phyloP scores from a whole-genome alignment of 2,329 filamentous ascomycete genomes.

The Trichoderma koningiopsis region DNA sequence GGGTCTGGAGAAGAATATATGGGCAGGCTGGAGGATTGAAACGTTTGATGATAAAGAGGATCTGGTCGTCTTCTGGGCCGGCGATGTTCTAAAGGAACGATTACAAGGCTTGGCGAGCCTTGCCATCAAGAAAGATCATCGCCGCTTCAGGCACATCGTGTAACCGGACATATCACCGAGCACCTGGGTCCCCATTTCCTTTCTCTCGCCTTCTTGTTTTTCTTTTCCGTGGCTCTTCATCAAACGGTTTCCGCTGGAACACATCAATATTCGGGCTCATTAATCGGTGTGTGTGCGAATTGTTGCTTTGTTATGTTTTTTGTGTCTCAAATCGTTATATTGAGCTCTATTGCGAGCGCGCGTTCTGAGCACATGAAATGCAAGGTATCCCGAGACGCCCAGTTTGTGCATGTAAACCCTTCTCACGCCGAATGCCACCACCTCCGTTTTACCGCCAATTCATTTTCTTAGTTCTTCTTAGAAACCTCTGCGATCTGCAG shows the following conservation, averaged over 20 bases:
- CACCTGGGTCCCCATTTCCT: neutral
- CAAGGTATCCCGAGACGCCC: slow-evolving; percentile 60
- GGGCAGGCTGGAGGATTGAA: slow-evolving; percentile 48
- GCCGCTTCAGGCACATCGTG: slow-evolving; percentile 34
- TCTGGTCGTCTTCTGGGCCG: slow-evolving; percentile 46
- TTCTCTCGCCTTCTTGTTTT: neutral
- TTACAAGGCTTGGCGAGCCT: slow-evolving; percentile 33
- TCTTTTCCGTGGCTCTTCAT: neutral
- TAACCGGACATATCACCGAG: slow-evolving; percentile 19
- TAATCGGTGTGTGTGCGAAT: slow-evolving; percentile 3
- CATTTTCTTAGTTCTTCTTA: slow-evolving; percentile 52
- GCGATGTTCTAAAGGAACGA: slow-evolving; percentile 41
- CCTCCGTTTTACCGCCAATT: slow-evolving; percentile 32
- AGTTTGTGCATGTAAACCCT: slow-evolving; percentile 47
- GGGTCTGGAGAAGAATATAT: slow-evolving; percentile 38
- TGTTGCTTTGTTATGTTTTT: slow-evolving; percentile 7
- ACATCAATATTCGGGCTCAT: neutral
- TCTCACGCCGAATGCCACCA: slow-evolving; percentile 35
- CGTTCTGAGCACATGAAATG: slow-evolving; percentile 50
- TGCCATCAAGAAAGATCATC: slow-evolving; percentile 30
- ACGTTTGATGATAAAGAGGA: slow-evolving; percentile 40
- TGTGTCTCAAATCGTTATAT: slow-evolving; percentile 42
- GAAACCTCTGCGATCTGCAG: slow-evolving; percentile 57
- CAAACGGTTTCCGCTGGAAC: neutral
- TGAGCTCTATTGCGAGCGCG: slow-evolving; percentile 43